A percentile compares a stretch with the other conserved stretches of the same genome.
phyloP scores from a whole-genome alignment of 202 grass and related monocot species.

The Setaria viridis region DNA sequence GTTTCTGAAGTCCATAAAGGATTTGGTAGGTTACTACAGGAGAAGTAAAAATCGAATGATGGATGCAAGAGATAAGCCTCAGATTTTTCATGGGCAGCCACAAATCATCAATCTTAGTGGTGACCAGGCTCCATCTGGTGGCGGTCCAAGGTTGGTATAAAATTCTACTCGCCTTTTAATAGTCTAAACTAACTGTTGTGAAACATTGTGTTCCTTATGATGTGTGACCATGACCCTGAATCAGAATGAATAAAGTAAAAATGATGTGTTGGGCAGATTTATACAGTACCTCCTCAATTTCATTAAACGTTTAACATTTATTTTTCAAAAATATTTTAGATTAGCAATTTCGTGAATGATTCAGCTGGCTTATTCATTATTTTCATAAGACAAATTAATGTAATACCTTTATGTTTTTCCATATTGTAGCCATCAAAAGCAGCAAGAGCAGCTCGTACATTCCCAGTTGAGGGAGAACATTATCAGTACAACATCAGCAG shows the following conservation, averaged over 20 bases:
- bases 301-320: background rate
- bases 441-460: slow-evolving; percentile 9
- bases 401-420: background rate
- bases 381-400: background rate
- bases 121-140: background rate
- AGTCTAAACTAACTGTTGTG: background rate
- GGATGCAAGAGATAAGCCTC: background rate
- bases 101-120: background rate
- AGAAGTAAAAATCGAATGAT: background rate
- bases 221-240: background rate
- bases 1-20: background rate
- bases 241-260: background rate
- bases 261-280: background rate
- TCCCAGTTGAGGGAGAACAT: background rate
- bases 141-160: slow-evolving; percentile 39
- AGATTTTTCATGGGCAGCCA: slow-evolving; percentile 14
- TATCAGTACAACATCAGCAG: slow-evolving; percentile 7
- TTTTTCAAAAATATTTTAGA: background rate
- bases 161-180: background rate
- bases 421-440: slow-evolving; percentile 29
- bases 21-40: background rate
- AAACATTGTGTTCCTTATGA: background rate
- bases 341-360: background rate
- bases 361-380: background rate
- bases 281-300: background rate